phyloP scores from a whole-genome alignment of 2,329 filamentous ascomycete species.

The Hymenotorrendiella dingleyae region DNA sequence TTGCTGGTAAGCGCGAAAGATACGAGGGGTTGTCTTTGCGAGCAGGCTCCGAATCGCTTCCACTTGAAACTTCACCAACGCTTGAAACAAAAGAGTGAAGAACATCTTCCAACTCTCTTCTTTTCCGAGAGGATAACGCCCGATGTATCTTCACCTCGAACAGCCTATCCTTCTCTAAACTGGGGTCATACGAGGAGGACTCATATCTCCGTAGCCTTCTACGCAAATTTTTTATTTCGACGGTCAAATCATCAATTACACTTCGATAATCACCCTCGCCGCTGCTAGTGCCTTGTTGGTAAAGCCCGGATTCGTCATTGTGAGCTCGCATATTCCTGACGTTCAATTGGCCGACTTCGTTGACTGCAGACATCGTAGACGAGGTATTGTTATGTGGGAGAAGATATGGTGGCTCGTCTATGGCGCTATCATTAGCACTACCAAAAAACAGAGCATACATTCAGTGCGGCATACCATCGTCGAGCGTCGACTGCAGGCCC shows the following conservation, averaged over 20 bases:
- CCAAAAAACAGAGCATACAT: neutral
- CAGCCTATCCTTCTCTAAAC: constrained; percentile 67
- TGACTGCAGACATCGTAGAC: constrained; percentile 5
- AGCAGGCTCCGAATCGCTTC: constrained; percentile 30
- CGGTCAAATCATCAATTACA: constrained; percentile 81
- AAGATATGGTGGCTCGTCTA: constrained; percentile 27
- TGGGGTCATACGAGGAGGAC: constrained; percentile 57
- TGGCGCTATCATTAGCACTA: constrained; percentile 1
- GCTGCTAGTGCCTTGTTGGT: constrained; percentile 12
- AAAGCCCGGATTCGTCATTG: no score
- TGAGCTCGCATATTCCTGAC: no score
- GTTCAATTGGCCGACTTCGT: no score
- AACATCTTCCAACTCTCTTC: constrained; percentile 68
- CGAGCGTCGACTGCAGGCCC: constrained; percentile 6
- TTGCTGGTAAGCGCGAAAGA: constrained; percentile 38
- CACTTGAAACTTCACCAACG: constrained; percentile 44
- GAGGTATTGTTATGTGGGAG: constrained; percentile 17
- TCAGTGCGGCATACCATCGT: constrained; percentile 20
- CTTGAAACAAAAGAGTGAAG: constrained; percentile 64
- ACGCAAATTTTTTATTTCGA: constrained; percentile 76
- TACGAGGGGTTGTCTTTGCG: constrained; percentile 19
- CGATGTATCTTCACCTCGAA: constrained; percentile 75
- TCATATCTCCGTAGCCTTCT: constrained; percentile 67
- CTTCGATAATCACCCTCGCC: constrained; percentile 66
- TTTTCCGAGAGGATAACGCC: constrained; percentile 64